phyloP scores from a whole-genome alignment of 2,329 filamentous ascomycete species.

The Claviceps sp. region DNA sequence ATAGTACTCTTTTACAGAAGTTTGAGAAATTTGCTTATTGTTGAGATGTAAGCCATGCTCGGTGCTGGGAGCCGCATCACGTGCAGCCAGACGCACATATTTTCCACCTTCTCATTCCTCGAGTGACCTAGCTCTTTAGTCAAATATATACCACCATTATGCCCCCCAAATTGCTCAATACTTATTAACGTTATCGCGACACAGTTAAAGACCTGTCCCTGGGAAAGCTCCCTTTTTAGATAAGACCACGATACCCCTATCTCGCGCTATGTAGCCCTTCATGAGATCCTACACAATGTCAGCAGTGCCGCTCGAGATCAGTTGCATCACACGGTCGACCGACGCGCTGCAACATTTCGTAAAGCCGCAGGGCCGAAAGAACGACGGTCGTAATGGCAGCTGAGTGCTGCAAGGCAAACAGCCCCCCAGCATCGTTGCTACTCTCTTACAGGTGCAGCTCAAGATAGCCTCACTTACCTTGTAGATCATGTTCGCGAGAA shows the following conservation, averaged over 20 bases:
- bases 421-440: not conserved
- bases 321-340: not conserved
- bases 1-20: not conserved
- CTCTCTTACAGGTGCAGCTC: not conserved
- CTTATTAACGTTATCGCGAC: not conserved
- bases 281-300: conserved; percentile 56
- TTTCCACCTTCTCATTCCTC: too few relatives aligned
- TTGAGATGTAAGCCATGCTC: too few relatives aligned
- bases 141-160: too few relatives aligned
- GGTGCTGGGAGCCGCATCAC: too few relatives aligned
- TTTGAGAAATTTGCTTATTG: not conserved
- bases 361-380: not conserved
- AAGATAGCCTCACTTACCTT: conserved; percentile 52
- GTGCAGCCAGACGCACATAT: too few relatives aligned
- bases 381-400: not conserved
- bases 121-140: too few relatives aligned
- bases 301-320: conserved; percentile 11
- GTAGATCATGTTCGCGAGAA: conserved; percentile 94
- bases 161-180: too few relatives aligned
- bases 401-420: not conserved
- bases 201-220: conserved; percentile 58
- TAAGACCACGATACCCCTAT: conserved; percentile 78
- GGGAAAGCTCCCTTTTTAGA: conserved; percentile 92
- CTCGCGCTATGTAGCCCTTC: conserved; percentile 95
- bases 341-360: not conserved